phyloP scores from a whole-genome alignment of 208 protist genomes.

The Leishmania amazonensis region DNA sequence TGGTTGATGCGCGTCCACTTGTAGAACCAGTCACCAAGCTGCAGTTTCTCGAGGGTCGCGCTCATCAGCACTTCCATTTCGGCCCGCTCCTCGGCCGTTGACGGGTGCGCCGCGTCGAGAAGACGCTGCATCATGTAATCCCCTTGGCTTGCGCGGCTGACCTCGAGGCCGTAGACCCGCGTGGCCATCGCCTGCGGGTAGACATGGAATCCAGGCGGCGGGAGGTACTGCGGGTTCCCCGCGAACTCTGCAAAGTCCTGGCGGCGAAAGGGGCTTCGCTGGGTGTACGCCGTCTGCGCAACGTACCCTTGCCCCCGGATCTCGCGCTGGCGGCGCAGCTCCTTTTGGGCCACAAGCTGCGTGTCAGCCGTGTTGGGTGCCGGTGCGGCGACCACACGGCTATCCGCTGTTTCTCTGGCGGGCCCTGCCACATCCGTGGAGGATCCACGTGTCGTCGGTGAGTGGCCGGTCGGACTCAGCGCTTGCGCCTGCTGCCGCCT shows the following conservation, averaged over 20 bases:
- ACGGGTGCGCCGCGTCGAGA: conserved; percentile 30
- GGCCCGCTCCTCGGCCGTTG: conserved; percentile 25
- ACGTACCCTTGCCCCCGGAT: conserved; percentile 37
- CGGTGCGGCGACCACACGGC: background rate
- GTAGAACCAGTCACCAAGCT: conserved; percentile 78
- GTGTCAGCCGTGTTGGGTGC: background rate
- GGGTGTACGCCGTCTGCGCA: conserved; percentile 65
- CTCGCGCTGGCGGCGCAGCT: conserved; percentile 19
- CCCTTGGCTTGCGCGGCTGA: conserved; percentile 38
- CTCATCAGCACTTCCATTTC: conserved; percentile 28
- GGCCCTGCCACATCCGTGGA: background rate
- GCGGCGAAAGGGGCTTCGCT: conserved; percentile 73
- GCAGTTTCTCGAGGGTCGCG: conserved; percentile 44
- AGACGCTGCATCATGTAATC: conserved; percentile 51
- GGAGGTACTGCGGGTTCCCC: conserved; percentile 46
- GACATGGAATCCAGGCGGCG: conserved; percentile 31
- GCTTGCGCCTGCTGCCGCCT: conserved; percentile 18
- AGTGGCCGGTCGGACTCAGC: conserved; percentile 1
- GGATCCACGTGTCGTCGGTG: background rate
- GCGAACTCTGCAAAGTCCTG: conserved; percentile 76
- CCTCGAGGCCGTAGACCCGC: conserved; percentile 33
- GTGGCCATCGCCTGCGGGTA: conserved; percentile 35
- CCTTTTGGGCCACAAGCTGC: conserved; percentile 11
- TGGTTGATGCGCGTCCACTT: conserved; percentile 71
- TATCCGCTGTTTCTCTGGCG: background rate